Conservation (phyloP, 441 rosid genomes). For the Arabidopsis lyrata region DNA sequence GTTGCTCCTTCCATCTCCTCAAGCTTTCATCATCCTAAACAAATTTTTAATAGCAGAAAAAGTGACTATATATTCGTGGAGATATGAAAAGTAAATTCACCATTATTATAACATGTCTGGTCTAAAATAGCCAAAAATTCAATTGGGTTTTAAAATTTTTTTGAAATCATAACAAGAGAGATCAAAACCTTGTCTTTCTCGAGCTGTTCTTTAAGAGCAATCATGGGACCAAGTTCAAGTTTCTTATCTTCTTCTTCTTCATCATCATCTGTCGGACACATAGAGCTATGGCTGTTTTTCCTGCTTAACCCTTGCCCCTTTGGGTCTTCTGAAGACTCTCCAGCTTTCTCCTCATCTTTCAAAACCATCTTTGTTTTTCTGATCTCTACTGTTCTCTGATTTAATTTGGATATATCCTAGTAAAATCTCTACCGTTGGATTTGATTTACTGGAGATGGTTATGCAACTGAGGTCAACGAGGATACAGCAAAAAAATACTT, state of each 20-base stretch:
- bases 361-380: constrained; percentile 34
- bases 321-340: constrained; percentile 33
- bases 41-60: constrained; percentile 25
- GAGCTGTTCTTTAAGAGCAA: constrained; percentile 54
- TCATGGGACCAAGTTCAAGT: constrained; percentile 54
- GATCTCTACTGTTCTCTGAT: constrained; percentile 24
- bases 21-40: constrained; percentile 65
- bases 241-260: constrained; percentile 42
- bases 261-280: constrained; percentile 45
- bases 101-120: background rate
- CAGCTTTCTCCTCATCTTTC: constrained; percentile 35
- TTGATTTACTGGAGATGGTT: constrained; percentile 27
- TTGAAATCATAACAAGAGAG: background rate
- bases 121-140: background rate
- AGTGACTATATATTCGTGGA: constrained; percentile 11
- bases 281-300: constrained; percentile 46
- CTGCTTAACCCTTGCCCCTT: constrained; percentile 36
- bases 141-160: background rate
- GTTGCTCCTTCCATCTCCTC: constrained; percentile 67
- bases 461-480: constrained; percentile 25
- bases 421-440: constrained; percentile 9
- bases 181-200: constrained; percentile 49
- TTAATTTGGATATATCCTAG: background rate
- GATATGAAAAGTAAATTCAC: constrained; percentile 5
- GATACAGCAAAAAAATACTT: constrained; percentile 13